These are phyloP conservation scores for Raffaelea albimanens DNA, from an alignment of 2,329 filamentous ascomycete genomes.

Conservation along the genomic window DNA sequence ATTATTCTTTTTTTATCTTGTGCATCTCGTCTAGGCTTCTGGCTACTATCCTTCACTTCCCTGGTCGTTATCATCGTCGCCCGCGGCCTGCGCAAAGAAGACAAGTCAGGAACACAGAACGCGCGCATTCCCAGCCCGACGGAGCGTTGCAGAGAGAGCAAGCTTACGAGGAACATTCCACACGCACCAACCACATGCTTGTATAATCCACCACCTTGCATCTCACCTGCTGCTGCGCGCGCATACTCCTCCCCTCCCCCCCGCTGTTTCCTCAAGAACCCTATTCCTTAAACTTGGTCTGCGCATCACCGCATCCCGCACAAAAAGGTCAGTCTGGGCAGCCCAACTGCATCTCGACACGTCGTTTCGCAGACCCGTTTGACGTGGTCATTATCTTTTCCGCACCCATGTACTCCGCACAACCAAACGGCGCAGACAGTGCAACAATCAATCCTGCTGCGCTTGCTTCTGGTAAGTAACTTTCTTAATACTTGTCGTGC, in stretches of 20 bases:
- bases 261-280: neutral
- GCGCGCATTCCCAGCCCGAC: no score
- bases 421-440: conserved; percentile 69
- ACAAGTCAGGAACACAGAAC: no score
- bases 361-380: conserved; percentile 42
- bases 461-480: conserved; percentile 64
- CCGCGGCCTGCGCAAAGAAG: no score
- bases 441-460: conserved; percentile 87
- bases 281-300: conserved; percentile 11
- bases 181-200: conserved; percentile 40
- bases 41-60: neutral
- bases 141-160: no score
- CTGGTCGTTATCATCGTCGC: neutral
- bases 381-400: conserved; percentile 31
- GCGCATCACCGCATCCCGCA: conserved; percentile 16
- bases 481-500: conserved; percentile 15
- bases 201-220: conserved; percentile 30
- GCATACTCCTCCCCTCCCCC: conserved; percentile 22
- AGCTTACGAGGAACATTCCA: neutral
- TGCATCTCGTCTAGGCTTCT: neutral
- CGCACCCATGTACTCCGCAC: conserved; percentile 48
- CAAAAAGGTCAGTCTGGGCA: conserved; percentile 19
- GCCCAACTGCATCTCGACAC: conserved; percentile 54
- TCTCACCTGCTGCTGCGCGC: conserved; percentile 22
- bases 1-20: neutral